phyloP scores from a whole-genome alignment of 441 rosid genomes.

The Dalechampia spathulata region DNA sequence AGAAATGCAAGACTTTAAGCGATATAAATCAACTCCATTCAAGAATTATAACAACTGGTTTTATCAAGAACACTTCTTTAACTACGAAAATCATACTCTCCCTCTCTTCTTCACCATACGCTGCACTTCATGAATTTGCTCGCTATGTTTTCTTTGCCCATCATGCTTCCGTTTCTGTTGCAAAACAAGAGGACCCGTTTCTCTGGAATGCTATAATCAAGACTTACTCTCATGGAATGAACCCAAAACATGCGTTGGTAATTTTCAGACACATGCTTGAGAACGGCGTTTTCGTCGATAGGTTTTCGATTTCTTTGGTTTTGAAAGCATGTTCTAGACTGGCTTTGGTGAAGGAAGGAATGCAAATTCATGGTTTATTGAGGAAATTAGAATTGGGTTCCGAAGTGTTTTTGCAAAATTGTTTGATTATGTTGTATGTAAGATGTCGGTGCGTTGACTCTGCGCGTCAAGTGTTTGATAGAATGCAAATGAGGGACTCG shows the following conservation, averaged over 20 bases:
- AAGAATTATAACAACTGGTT: constrained; percentile 48
- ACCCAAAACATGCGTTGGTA: constrained; percentile 39
- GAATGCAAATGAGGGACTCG: constrained; percentile 25
- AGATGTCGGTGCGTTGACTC: constrained; percentile 36
- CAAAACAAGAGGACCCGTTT: constrained; percentile 39
- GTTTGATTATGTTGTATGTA: constrained; percentile 41
- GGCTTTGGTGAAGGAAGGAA: constrained; percentile 43
- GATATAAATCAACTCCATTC: constrained; percentile 54
- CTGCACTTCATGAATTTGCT: constrained; percentile 45
- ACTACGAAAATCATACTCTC: constrained; percentile 48
- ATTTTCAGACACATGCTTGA: constrained; percentile 55
- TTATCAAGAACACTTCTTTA: constrained; percentile 37
- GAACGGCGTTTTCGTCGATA: constrained; percentile 45
- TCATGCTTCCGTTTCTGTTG: constrained; percentile 17
- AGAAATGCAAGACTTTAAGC: constrained; percentile 29
- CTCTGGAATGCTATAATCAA: constrained; percentile 74
- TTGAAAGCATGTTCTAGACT: constrained; percentile 68
- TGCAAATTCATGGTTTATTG: constrained; percentile 78
- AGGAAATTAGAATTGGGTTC: constrained; percentile 44
- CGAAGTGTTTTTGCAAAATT: constrained; percentile 57
- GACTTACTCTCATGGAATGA: constrained; percentile 61
- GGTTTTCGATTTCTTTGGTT: constrained; percentile 58
- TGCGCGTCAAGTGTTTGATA: constrained; percentile 42
- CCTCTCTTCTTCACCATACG: constrained; percentile 38
- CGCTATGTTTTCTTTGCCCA: constrained; percentile 42